Evolutionary conservation across 1,139 yeast genomes (phyloP).

Genomic region (Magnusiomyces suaveolens): DNA sequence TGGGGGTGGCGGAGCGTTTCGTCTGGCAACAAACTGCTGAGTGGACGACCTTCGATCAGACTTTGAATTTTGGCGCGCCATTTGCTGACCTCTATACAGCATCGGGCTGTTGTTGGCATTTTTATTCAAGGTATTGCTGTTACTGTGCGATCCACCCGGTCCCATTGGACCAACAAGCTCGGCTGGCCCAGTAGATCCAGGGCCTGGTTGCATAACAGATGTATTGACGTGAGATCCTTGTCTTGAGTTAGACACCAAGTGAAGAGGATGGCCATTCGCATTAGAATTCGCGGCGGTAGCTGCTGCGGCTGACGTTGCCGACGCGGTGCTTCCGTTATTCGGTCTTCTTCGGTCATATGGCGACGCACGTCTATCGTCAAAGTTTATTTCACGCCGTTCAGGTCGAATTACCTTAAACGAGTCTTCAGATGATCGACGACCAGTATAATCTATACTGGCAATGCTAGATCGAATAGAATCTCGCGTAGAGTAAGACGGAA

Average conservation of each 20-base stretch:
- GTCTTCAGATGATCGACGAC: slow-evolving; percentile 22
- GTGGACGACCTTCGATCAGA: slow-evolving; percentile 15
- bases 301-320: background rate
- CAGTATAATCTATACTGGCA: slow-evolving; percentile 9
- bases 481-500: background rate
- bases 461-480: slow-evolving; percentile 8
- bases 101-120: background rate
- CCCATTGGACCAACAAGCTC: background rate
- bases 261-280: background rate
- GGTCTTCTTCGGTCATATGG: slow-evolving; percentile 42
- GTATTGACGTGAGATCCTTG: background rate
- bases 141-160: background rate
- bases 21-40: slow-evolving; percentile 43
- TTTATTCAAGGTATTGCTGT: background rate
- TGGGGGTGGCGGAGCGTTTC: slow-evolving; percentile 74
- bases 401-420: slow-evolving; percentile 61
- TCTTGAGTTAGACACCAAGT: background rate
- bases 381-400: slow-evolving; percentile 63
- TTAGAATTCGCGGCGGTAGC: background rate
- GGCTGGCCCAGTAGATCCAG: background rate
- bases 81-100: slow-evolving; percentile 1
- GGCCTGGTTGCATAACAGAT: background rate
- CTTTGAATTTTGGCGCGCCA: slow-evolving; percentile 12
- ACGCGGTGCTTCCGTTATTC: background rate
- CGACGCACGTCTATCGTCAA: slow-evolving; percentile 68